Evolutionary conservation across 208 protist genomes (phyloP).

Genomic region (Angomonas desouzai): DNA sequence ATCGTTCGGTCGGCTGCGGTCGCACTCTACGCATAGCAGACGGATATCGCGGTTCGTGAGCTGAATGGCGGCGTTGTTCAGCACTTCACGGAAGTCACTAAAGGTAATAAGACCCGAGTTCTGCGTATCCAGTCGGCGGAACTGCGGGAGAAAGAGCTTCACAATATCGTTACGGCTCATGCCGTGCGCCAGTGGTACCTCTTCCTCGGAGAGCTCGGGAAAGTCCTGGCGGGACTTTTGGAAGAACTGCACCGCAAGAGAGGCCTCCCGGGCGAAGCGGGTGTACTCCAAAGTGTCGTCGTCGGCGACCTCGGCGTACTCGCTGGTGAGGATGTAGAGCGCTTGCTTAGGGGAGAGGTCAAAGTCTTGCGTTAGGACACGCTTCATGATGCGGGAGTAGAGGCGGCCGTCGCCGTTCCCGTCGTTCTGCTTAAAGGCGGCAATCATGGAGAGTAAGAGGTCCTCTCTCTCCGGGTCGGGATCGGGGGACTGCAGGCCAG

Average conservation of each 20-base stretch:
- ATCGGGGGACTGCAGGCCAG: not conserved
- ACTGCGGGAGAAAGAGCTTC: conserved; percentile 70
- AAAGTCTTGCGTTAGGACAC: conserved; percentile 50
- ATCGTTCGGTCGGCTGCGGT: conserved; percentile 25
- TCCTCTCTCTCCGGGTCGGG: conserved; percentile 32
- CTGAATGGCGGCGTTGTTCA: conserved; percentile 73
- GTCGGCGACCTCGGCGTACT: conserved; percentile 32
- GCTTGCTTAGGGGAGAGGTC: conserved; percentile 59
- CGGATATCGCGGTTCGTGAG: conserved; percentile 79
- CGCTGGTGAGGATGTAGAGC: conserved; percentile 75
- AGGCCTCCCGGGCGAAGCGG: conserved; percentile 43
- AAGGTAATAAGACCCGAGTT: conserved; percentile 56
- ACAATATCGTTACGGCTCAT: conserved; percentile 73
- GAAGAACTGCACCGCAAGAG: conserved; percentile 71
- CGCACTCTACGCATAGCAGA: conserved; percentile 64
- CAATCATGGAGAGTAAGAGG: conserved; percentile 41
- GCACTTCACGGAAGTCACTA: conserved; percentile 47
- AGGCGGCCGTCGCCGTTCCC: conserved; percentile 37
- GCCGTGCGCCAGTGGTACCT: conserved; percentile 74
- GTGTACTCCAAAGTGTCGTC: conserved; percentile 66
- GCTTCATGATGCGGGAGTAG: conserved; percentile 36
- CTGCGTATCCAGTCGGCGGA: conserved; percentile 58
- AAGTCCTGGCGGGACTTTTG: conserved; percentile 62
- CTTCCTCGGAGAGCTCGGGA: conserved; percentile 22
- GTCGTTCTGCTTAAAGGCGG: conserved; percentile 55